Conservation (phyloP, 1,284 basidiomycete genomes). For the Ceratobasidium sp. region DNA sequence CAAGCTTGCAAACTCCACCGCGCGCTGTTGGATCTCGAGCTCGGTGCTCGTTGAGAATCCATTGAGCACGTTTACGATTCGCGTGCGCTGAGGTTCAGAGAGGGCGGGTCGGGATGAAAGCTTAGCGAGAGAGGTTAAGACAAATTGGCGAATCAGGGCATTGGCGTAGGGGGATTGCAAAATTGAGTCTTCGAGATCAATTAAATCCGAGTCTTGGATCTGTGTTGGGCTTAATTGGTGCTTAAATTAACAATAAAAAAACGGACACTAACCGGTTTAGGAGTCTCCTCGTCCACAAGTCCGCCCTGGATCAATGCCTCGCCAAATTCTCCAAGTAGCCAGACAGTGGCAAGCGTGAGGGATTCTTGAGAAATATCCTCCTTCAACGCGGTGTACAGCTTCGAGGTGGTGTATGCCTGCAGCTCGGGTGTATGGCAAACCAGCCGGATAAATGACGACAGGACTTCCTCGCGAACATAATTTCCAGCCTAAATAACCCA, state of each 20-base stretch:
- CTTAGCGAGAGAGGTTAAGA: conserved; percentile 92
- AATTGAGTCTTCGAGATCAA: conserved; percentile 89
- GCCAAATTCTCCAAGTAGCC: conserved; percentile 98
- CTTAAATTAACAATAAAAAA: not conserved
- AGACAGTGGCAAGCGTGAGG: conserved; percentile 91
- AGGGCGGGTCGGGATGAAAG: conserved; percentile 84
- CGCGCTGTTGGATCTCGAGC: conserved; percentile 95
- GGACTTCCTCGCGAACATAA: conserved; percentile 96
- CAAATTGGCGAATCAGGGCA: conserved; percentile 91
- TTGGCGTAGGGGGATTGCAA: conserved; percentile 97
- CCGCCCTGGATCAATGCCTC: conserved; percentile 91
- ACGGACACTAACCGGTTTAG: conserved; percentile 70
- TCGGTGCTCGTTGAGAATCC: conserved; percentile 88
- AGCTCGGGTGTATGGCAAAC: conserved; percentile 98
- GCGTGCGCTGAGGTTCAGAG: conserved; percentile 76
- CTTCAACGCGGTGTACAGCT: conserved; percentile 89
- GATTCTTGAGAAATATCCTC: conserved; percentile 97
- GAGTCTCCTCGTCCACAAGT: conserved; percentile 88
- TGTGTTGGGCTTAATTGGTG: conserved; percentile 55
- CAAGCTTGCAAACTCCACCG: conserved; percentile 93
- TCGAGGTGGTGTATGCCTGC: conserved; percentile 95
- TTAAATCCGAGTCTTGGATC: conserved; percentile 84
- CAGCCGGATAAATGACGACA: conserved; percentile 95
- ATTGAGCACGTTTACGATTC: conserved; percentile 81
- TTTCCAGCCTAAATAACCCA: conserved; percentile 86